Evolutionary conservation across 345 rosid species (phyloP).

Genomic region (Trapa bicornis): DNA sequence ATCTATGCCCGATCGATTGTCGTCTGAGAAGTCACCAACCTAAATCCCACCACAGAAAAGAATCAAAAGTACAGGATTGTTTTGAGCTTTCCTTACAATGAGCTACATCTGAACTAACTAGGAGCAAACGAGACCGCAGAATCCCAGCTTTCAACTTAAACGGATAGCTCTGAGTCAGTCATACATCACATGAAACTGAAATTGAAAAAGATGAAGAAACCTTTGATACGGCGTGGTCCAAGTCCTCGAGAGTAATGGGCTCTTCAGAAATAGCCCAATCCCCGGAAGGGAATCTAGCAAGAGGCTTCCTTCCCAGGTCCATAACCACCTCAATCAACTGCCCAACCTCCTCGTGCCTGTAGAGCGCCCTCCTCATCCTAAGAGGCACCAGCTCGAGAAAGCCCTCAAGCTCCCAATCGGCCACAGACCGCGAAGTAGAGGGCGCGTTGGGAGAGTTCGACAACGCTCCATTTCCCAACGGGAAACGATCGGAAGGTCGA

Average conservation of each 20-base stretch:
- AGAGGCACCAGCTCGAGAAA: conserved; percentile 68
- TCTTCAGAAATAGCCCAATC: conserved; percentile 73
- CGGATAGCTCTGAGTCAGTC: no score
- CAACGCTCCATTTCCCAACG: conserved; percentile 28
- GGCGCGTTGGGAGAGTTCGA: conserved; percentile 20
- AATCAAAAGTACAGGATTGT: no score
- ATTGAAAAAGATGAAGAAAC: conserved; percentile 14
- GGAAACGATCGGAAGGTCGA: conserved; percentile 31
- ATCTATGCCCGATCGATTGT: conserved; percentile 80
- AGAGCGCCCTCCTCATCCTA: conserved; percentile 46
- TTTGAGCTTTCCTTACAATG: background rate
- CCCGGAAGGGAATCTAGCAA: conserved; percentile 93
- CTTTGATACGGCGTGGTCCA: conserved; percentile 65
- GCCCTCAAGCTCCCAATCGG: conserved; percentile 49
- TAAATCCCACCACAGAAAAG: conserved; percentile 8
- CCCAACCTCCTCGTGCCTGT: conserved; percentile 41
- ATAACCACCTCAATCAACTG: conserved; percentile 83
- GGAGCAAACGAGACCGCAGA: background rate
- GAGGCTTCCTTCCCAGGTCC: conserved; percentile 87
- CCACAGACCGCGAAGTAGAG: conserved; percentile 24
- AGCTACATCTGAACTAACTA: background rate
- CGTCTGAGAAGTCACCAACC: conserved; percentile 96
- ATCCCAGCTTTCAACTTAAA: no score
- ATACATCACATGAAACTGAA: background rate
- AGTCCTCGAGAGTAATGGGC: conserved; percentile 58